Base-by-base conservation (phyloP, 2,329 filamentous ascomycete genomes). In the Ophiocordyceps camponoti-floridani region DNA sequence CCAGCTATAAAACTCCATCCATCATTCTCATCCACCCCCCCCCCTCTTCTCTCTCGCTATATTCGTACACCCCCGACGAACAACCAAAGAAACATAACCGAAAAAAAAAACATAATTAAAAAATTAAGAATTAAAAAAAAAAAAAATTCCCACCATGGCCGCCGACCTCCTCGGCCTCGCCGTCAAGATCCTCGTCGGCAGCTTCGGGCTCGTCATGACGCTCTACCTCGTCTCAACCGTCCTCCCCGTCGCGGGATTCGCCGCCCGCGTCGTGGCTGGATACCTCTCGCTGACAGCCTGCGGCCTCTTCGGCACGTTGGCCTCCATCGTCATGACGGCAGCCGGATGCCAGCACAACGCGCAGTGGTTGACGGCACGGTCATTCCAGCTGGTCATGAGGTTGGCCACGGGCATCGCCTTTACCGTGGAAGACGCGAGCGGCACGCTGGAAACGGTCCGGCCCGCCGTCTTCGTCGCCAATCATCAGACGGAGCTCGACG, bases 401-500 rank as follows among this genome's bases (percentile, higher is more conserved):
- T 61, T 73, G 41, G 73, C 76, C 42, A 87, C 86, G 1, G 89
- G 89, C 48, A 72, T 95, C 43, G 73, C 70, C 47, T 95, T 96
- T 58, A 70, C 75, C 49, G 64, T 94, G 43, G 72, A 81, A 41
- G 85, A 88, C 54, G 60, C 77, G 37, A 58, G 77, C 47, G 63
- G 78, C 51, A 59, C 79, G 52, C 74, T 88, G 47, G 65, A 66
- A 42, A 79, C 69, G 10, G 69, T 69, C 27, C 76, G 89, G 44
- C 91, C 91, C 1, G 88, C 85, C 46, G 83, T 98, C 46, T 88
- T 98, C 56, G 72, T 98, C 53, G 84, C 83, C 38, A 96, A 96
- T 64, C 91, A 98, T 66, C 91, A 98, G 72, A 86, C 84, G 19
- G 91, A 96, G 66, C 76, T 98, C 52, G 91, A 98, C 58, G 84